These are phyloP conservation scores for Ampelomyces quisqualis DNA, from an alignment of 2,329 filamentous ascomycete species.

Conservation along the genomic window DNA sequence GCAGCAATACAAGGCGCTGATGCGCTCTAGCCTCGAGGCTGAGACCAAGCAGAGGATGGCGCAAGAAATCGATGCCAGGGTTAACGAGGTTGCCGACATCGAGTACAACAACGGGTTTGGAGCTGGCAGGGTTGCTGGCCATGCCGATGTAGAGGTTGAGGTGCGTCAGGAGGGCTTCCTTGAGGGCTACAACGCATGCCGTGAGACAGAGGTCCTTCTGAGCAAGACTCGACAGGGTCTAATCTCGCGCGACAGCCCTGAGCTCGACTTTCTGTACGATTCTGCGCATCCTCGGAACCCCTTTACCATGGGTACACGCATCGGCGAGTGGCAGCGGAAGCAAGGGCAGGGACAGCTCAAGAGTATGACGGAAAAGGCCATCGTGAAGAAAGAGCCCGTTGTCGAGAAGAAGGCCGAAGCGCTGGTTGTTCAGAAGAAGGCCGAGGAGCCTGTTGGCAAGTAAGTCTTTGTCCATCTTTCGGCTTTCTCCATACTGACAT, in stretches of 20 bases:
- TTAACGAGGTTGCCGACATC: constrained; percentile 1
- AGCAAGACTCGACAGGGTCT: constrained; percentile 18
- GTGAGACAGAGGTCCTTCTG: constrained; percentile 10
- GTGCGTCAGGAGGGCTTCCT: constrained; percentile 10
- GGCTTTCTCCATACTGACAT: not conserved
- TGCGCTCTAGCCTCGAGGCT: constrained; percentile 8
- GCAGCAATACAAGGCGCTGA: constrained; percentile 16
- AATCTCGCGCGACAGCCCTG: constrained; percentile 15
- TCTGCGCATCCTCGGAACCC: constrained; percentile 17
- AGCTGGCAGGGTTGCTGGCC: constrained; percentile 5
- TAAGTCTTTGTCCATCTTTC: not conserved
- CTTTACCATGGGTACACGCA: constrained; percentile 11
- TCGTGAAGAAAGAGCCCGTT: not conserved
- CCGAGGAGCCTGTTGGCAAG: constrained; percentile 7
- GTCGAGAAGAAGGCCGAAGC: not conserved
- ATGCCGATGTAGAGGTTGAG: not conserved
- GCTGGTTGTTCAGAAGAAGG: not conserved
- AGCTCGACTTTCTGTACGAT: constrained; percentile 25
- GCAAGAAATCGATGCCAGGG: constrained; percentile 1
- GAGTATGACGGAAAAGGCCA: not conserved
- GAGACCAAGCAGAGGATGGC: constrained; percentile 5
- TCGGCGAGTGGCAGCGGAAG: too few relatives aligned
- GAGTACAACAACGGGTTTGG: constrained; percentile 17
- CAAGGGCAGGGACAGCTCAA: constrained; percentile 1
- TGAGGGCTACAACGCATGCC: constrained; percentile 23